Evolutionary conservation across 2,329 filamentous ascomycete genomes (phyloP), one percentile per base, ranked within the genome.

Genomic region (Beauveria bassiana): DNA sequence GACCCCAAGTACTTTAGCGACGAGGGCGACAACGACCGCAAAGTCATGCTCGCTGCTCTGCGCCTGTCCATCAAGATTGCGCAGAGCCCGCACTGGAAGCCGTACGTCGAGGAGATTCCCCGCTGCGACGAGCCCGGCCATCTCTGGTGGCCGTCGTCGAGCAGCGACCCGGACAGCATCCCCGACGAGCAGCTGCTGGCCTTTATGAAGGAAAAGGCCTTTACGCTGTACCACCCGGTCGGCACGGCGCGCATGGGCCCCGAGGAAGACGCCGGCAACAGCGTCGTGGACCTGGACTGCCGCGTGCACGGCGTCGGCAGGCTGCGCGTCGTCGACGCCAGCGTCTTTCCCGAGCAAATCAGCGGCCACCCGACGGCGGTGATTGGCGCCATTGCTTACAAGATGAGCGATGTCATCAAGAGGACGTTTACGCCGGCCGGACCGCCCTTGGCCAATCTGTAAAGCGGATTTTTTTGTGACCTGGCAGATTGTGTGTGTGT

Each of bases 311-410:
- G 82, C 4, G 78, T 83, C 1, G 70, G 74, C 3, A 77, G 78
- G 0, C 70, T 86, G 54, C 74, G 84, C 28, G 83, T 86, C 18
- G 82, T 86, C 3, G 84, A 86, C 72, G 83, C 81, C 2, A 79
- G 76, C 28, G 75, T 79, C 5, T 86, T 81, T 63, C 81, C 82
- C 1, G 76, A 75, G 64, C 65, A 67, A 28, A 53, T 67, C 45
- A 65, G 64, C 50, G 65, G 65, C 4, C 65, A 67, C 58, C 65
- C 65, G 24, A 66, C 65, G 10, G 65, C 65, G 14, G 64, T 62
- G 3, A 63, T 67, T 43, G 66, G 65, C 9, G 66, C 66, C 6
- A 63, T 67, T 26, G 66, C 66, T 2, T 63, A 65, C 57, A 64
- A 63, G 55, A 59, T 63, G 28, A 65, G 66, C 50, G 62, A 64